Evolutionary conservation across 2,329 filamentous ascomycete species (phyloP), one percentile per base, ranked within the genome.

Genomic region (Botryotinia narcissicola): DNA sequence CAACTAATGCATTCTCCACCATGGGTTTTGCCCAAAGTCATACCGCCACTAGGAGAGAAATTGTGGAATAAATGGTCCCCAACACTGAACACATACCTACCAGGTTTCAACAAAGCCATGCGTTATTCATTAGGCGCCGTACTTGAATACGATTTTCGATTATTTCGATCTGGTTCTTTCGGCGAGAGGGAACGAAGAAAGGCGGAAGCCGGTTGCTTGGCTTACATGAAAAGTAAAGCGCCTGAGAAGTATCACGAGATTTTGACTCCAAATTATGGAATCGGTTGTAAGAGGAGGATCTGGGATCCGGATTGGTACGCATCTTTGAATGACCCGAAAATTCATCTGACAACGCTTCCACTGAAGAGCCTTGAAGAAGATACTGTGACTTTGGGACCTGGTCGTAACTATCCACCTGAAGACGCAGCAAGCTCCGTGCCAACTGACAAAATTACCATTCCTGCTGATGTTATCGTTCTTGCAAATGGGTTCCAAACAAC

Each of bases 1-100:
- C 88, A 90, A 75, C 75, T 90, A 10, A 88, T 90, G 86, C 82
- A 87, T 25, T 86, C 86, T 22, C 86, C 87, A 18, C 88, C 88
- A 1, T 89, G 87, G 87, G 84, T 88, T 1, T 82, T 85, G 6
- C 84, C 86, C 2, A 80, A 82, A 63, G 16, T 78, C 0, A 66
- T 80, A 6, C 80, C 83, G 16, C 84, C 84, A 0, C 77, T 76
- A 32, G 78, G 78, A 44, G 79, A 84, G 6, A 81, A 83, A 35
- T 80, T 77, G 63, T 89, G 84, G 83, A 81, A 84, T 71, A 84
- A 84, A 78, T 86, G 84, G 79, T 81, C 82, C 6, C 83, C 86
- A 0, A 81, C 71, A 59, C 71, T 89, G 6, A 82, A 85, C 78
- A 84, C 79, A 12, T 77, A 82, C 42, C 74, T 89, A 10, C 88